phyloP scores from a whole-genome alignment of 805 yeast species.

The Teunomyces panamensis region DNA sequence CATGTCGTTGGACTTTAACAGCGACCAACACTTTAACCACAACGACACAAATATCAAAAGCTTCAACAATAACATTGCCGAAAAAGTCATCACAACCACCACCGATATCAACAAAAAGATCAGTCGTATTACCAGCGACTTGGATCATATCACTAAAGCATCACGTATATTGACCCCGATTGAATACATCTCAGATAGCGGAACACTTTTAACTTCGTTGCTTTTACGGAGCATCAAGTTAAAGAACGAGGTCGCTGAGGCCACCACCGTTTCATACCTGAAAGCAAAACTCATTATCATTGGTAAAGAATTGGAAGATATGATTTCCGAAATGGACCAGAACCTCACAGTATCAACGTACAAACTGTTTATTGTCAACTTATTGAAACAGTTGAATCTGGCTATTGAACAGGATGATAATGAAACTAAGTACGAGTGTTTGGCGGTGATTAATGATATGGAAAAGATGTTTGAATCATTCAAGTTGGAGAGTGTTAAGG shows the following conservation, averaged over 20 bases:
- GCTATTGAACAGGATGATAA: conserved; percentile 54
- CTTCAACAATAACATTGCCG: conserved; percentile 54
- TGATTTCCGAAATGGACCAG: conserved; percentile 35
- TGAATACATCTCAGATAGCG: conserved; percentile 53
- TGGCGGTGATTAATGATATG: conserved; percentile 64
- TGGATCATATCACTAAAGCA: conserved; percentile 45
- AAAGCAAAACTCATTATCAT: conserved; percentile 63
- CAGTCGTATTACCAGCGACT: conserved; percentile 40
- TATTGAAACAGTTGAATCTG: conserved; percentile 55
- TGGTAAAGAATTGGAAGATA: conserved; percentile 57
- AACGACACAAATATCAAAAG: conserved; percentile 18
- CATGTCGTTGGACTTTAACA: conserved; percentile 47
- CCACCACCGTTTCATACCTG: conserved; percentile 57
- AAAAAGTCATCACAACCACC: conserved; percentile 51
- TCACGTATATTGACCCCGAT: conserved; percentile 40
- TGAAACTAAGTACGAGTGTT: conserved; percentile 61
- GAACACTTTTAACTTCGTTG: conserved; percentile 46
- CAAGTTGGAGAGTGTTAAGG: conserved; percentile 32
- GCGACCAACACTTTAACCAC: conserved; percentile 36
- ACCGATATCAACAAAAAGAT: conserved; percentile 44
- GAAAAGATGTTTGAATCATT: conserved; percentile 68
- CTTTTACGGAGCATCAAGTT: conserved; percentile 46
- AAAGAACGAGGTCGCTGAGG: conserved; percentile 49
- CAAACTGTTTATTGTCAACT: conserved; percentile 55
- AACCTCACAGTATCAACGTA: conserved; percentile 42